Conservation (phyloP, 2,329 filamentous ascomycete species). For the Lasiodiplodia citricola region DNA sequence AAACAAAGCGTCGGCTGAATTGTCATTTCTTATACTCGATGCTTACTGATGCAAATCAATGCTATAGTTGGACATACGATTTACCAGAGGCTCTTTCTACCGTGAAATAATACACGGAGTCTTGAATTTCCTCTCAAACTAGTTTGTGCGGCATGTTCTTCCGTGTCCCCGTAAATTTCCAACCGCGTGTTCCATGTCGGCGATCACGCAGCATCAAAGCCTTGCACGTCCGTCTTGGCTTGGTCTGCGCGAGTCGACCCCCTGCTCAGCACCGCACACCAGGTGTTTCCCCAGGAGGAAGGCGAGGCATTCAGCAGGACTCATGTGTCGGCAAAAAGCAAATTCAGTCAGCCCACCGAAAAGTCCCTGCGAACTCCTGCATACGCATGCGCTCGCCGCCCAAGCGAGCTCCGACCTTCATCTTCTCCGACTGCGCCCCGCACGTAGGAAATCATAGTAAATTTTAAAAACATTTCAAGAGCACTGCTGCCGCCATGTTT, state of each 20-base stretch:
- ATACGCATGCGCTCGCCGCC: conserved; percentile 7
- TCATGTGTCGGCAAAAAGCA: conserved; percentile 2
- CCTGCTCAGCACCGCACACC: not conserved
- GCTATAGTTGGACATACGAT: no score
- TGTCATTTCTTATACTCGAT: no score
- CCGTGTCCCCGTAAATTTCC: not conserved
- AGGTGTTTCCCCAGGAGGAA: not conserved
- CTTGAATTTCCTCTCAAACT: not conserved
- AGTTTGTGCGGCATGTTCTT: conserved; percentile 5
- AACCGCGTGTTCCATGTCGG: conserved; percentile 3
- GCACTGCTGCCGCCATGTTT: conserved; percentile 6
- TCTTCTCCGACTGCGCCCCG: not conserved
- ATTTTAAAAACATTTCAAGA: conserved; percentile 4
- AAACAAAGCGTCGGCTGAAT: no score
- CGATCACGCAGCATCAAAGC: conserved; percentile 1
- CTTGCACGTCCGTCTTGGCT: conserved; percentile 22
- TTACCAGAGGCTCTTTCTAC: no score
- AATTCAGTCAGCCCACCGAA: conserved; percentile 13
- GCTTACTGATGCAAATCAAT: no score
- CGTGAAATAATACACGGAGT: no score
- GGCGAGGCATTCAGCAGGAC: not conserved
- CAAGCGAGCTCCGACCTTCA: conserved; percentile 6
- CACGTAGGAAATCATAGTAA: not conserved
- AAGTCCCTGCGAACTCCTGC: conserved; percentile 9
- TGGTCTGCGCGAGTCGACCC: not conserved